Conservation (phyloP, 306 rosid species). For the Fragaria vesca region DNA sequence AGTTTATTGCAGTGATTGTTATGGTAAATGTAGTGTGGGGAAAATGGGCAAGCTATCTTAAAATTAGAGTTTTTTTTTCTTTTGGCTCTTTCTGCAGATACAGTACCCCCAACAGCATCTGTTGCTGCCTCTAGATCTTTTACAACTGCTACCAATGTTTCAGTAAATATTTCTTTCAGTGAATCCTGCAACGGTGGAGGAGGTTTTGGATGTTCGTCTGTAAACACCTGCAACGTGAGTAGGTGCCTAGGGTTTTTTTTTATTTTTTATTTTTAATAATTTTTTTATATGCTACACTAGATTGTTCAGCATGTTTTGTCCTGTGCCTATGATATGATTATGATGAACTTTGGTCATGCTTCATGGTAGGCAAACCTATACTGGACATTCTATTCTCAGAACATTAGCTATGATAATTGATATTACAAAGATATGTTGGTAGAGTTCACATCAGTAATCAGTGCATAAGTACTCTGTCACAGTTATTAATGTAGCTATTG, state of each 20-base stretch:
- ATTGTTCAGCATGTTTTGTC: background rate
- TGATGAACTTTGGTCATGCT: background rate
- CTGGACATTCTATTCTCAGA: background rate
- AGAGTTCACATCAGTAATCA: background rate
- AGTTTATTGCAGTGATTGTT: background rate
- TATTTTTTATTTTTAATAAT: background rate
- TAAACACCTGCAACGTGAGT: conserved; percentile 89
- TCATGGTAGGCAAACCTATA: background rate
- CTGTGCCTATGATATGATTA: background rate
- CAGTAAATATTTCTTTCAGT: conserved; percentile 74
- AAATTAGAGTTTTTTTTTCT: background rate
- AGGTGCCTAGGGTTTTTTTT: conserved; percentile 22
- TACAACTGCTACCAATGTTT: conserved; percentile 64
- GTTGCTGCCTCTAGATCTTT: conserved; percentile 54
- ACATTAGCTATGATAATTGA: background rate
- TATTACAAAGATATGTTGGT: background rate
- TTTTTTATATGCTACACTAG: background rate
- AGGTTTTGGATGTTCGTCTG: conserved; percentile 68
- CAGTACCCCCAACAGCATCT: conserved; percentile 80
- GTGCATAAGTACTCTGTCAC: background rate
- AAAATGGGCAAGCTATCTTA: background rate
- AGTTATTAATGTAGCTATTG: background rate
- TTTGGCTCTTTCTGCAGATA: conserved; percentile 53
- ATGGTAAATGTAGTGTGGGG: background rate
- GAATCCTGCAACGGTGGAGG: conserved; percentile 70